Base-by-base conservation (phyloP, 2,329 filamentous ascomycete genomes). In the Alternaria incomplexa region DNA sequence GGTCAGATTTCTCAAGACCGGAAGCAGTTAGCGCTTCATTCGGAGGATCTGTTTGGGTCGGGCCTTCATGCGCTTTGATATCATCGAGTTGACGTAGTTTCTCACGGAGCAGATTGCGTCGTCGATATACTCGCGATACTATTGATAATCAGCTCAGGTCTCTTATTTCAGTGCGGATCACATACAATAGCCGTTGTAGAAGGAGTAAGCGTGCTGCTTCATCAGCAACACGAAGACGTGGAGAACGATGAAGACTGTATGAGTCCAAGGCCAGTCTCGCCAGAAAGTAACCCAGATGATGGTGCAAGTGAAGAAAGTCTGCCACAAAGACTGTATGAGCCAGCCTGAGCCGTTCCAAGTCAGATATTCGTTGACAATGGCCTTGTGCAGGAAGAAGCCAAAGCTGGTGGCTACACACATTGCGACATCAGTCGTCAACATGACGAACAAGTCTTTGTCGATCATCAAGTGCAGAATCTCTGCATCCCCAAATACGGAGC, bases 191-290 rank as follows among this genome's bases (percentile, higher is more conserved):
- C 92, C 91, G 70, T 93, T 94, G 78, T 93, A 93, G 69, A 92
- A 93, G 5, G 90, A 86, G 73, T 92, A 93, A 17, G 89, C 91
- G 75, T 93, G 92, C 79, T 93, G 91, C 81, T 95, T 95, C 92
- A 94, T 94, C 23, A 94, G 76, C 85, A 93, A 90, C 6, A 91
- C 87, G 58, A 94, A 81, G 13, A 88, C 88, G 73, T 94, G 91
- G 17, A 94, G 81, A 10, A 92, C 88, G 54, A 92, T 91, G 77
- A 91, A 93, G 17, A 93, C 89, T 2, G 90, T 92, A 72, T 93
- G 91, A 13, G 91, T 92, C 92, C 92, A 94, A 1, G 91, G 90
- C 92, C 91, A 95, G 54, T 93, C 87, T 5, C 91, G 85, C 73
- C 89, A 85, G 53, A 91, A 85, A 0, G 91, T 90, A 81, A 91